Base-by-base conservation (phyloP, 2,329 filamentous ascomycete species). In the Ceratocystis variospora region DNA sequence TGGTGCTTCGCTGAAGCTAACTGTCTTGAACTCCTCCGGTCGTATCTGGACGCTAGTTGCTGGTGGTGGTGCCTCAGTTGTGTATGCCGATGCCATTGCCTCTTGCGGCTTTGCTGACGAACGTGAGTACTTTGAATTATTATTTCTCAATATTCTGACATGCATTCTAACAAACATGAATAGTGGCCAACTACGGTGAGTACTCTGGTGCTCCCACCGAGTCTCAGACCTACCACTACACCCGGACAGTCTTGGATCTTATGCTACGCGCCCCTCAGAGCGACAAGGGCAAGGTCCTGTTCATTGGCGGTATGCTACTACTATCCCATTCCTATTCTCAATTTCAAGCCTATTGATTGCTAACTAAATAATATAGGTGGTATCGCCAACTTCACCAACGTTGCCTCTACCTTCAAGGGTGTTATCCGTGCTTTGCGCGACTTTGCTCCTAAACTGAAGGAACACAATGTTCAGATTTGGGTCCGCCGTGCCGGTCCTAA, bases 321-420 rank as follows among this genome's bases (percentile, higher is more conserved):
- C 15, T 41, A 4, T 41, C 37, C 12, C 37, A 3, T 50, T 33
- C 2, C 15, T 6, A 22, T 25, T 15, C 22, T 2, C 3, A 31
- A 10, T 62, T 25, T 25, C 17, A 41, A 6, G 55, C 7, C 25
- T 2, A 2, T n/a, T 22, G 22, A 19, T 31, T 33, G 37, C 59
- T 62, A 41, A 62, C 59, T 57, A 6, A 31, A 22, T 8, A 4
- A 46, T 61, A 17, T 46, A 67, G 65, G 66, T 81, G 94, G 94
- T 84, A 99, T 99, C 84, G 94, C 94, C 83, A 99, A 99, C 88
- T 99, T 99, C 83, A 99, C 94, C 83, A 99, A 97, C 80, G 94
- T 99, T 66, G 94, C 94, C 69, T 94, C 89, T 73, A 99, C 94
- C 70, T 99, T 99, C 88, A 99, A 99, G 86, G 94, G 94, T 81